Evolutionary conservation across 2,329 filamentous ascomycete species (phyloP).

Genomic region (Huntiella decipiens): DNA sequence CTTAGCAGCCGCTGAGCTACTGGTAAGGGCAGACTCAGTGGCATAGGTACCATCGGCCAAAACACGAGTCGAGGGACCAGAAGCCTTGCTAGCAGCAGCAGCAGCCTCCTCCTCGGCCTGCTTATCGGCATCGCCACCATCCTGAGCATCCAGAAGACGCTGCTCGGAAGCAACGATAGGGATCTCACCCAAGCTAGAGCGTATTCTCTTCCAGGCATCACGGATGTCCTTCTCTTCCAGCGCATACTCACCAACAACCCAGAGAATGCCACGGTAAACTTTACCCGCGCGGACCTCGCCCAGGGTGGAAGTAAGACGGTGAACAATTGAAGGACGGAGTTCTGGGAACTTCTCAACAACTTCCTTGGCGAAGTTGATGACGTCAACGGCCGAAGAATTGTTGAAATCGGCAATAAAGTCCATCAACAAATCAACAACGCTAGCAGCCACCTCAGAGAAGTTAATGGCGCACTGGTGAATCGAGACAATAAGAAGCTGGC

Average conservation of each 20-base stretch:
- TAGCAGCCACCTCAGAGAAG: constrained; percentile 93
- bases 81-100: constrained; percentile 54
- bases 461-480: constrained; percentile 98
- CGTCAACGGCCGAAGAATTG: constrained; percentile 88
- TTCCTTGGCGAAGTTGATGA: constrained; percentile 97
- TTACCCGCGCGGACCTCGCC: constrained; percentile 90
- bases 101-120: constrained; percentile 45
- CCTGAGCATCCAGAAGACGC: constrained; percentile 69
- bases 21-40: constrained; percentile 88
- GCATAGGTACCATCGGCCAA: constrained; percentile 94
- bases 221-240: constrained; percentile 84
- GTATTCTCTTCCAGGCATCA: constrained; percentile 91
- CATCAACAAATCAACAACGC: constrained; percentile 92
- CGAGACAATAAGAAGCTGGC: constrained; percentile 84
- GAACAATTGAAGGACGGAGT: constrained; percentile 69
- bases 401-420: constrained; percentile 98
- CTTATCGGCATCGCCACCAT: constrained; percentile 42
- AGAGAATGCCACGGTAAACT: constrained; percentile 88
- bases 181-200: constrained; percentile 85
- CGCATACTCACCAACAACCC: constrained; percentile 96
- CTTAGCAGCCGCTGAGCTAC: constrained; percentile 75
- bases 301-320: constrained; percentile 73
- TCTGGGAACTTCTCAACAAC: constrained; percentile 96
- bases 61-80: constrained; percentile 64
- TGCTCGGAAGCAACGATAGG: constrained; percentile 93